Evolutionary conservation across 129 eudicot species (phyloP).

Genomic region (Centaurea solstitialis): DNA sequence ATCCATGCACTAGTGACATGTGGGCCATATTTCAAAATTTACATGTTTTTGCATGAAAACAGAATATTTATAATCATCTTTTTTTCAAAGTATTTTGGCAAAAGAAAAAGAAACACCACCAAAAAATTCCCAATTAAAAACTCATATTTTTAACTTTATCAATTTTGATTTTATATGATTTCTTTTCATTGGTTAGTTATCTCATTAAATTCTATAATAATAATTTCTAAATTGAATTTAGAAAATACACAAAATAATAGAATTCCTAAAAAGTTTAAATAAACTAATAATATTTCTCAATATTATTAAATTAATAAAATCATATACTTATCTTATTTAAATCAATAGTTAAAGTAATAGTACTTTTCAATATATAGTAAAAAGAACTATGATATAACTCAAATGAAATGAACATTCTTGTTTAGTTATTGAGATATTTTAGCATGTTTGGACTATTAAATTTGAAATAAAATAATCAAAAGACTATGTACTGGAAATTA

Average conservation of each 20-base stretch:
- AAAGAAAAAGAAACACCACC: background rate
- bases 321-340: too few species aligned
- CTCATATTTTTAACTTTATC: background rate
- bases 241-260: too few species aligned
- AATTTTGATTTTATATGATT: background rate
- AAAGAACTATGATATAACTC: background rate
- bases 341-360: too few species aligned
- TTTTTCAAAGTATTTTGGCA: background rate
- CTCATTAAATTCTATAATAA: background rate
- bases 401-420: background rate
- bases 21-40: slow-evolving; percentile 16
- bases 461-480: background rate
- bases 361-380: too few species aligned
- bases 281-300: too few species aligned
- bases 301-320: too few species aligned
- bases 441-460: background rate
- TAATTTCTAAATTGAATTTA: too few species aligned
- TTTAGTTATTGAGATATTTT: background rate
- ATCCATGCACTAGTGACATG: slow-evolving; percentile 26
- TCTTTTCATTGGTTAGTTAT: background rate
- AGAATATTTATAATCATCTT: background rate
- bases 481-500: background rate
- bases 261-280: background rate
- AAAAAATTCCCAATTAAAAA: background rate
- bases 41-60: background rate